phyloP scores from a whole-genome alignment of 345 rosid genomes.

The Aquilaria sinensis region DNA sequence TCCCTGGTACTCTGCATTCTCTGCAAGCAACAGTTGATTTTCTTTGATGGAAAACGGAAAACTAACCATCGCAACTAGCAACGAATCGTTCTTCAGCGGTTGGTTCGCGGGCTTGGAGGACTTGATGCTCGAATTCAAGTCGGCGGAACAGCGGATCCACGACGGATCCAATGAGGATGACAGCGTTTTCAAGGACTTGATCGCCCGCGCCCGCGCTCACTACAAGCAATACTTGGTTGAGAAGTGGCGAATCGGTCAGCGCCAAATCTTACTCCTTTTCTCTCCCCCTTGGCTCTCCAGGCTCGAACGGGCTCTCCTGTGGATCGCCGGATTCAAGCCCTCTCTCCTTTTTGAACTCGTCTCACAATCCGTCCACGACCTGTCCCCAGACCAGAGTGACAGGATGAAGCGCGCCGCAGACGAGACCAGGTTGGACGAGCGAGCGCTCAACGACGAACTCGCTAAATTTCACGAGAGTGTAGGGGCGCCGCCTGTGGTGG shows the following conservation, averaged over 20 bases:
- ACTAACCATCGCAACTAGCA: no score
- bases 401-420: background rate
- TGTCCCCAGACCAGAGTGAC: background rate
- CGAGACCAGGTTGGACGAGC: background rate
- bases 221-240: slow-evolving; percentile 7
- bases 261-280: slow-evolving; percentile 5
- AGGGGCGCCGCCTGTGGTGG: background rate
- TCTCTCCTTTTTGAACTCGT: background rate
- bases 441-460: background rate
- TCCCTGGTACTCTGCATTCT: no score
- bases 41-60: no score
- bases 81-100: no score
- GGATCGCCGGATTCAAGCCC: slow-evolving; percentile 14
- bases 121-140: no score
- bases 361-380: background rate
- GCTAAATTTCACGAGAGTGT: background rate
- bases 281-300: slow-evolving; percentile 3
- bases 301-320: slow-evolving; percentile 6
- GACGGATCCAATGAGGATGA: no score
- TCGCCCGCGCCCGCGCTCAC: background rate
- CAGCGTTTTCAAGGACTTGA: background rate
- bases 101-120: no score
- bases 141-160: no score
- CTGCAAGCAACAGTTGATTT: no score
- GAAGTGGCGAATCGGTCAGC: background rate